Base-by-base conservation (phyloP, 2,329 filamentous ascomycete genomes). In the Colletotrichum sojae region DNA sequence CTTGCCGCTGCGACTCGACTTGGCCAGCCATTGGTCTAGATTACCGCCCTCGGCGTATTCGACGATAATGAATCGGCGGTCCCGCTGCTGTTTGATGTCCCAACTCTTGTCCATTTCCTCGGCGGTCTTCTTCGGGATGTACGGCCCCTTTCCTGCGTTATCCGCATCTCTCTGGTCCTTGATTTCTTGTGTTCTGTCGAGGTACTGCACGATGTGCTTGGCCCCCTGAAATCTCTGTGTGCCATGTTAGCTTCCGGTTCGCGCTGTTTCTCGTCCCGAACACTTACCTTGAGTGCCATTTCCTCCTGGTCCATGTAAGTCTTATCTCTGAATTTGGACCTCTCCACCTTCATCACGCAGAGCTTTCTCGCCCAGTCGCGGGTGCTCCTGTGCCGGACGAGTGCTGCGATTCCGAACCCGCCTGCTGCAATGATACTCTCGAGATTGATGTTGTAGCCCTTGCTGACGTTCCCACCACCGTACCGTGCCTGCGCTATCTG, bases 31-130 rank as follows among this genome's bases (percentile, higher is more conserved):
- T 18, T 46, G n/a, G 20, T 48, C n/a, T 18, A 71, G 40, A 45
- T 74, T 75, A 6, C 77, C 75, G 13, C 70, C 68, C 10, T 73
- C 66, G 31, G 73, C 69, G 62, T 72, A 75, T 56, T 79, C 78
- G 45, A 78, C 57, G 2, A 78, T 67, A 39, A 77, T 55, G 18
- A 73, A 71, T 4, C 68, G 31, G 43, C 40, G 13, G 4, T 58
- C 36, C 22, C 65, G 55, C 70, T 73, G 31, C 13, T 51, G 31
- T 5, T 45, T 27, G 13, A 69, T 49, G 1, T 39, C 39, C 67
- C 67, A 69, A 6, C 27, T 43, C 22, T 27, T 12, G 25, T 71
- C 69, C 39, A 20, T 20, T 6, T 36, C 40, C 10, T 66, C 48
- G 9, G 13, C 13, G 18, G 3, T 18, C 8, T n/a, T 18, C 31